phyloP scores from a whole-genome alignment of 106 monocot species.

The Triglochin maritima region DNA sequence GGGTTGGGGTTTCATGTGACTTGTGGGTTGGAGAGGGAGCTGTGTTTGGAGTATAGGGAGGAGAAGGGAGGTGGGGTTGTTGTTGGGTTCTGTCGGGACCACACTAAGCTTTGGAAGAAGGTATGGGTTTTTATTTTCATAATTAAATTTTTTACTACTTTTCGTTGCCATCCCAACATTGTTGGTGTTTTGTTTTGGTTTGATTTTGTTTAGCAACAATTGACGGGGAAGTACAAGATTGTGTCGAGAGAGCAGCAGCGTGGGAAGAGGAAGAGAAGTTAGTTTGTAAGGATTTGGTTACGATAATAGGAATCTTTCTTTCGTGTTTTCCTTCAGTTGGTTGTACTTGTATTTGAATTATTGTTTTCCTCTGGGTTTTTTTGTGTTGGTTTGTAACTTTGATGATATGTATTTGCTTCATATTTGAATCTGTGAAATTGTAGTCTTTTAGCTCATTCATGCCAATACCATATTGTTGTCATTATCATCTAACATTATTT shows the following conservation, averaged over 20 bases:
- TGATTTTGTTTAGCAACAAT: constrained; percentile 56
- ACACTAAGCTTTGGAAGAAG: constrained; percentile 80
- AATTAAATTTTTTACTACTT: not conserved
- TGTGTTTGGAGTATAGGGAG: constrained; percentile 67
- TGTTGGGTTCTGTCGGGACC: constrained; percentile 63
- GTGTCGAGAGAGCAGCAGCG: constrained; percentile 35
- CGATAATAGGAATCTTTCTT: no score
- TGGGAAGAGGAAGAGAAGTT: constrained; percentile 3
- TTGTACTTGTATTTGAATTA: no score
- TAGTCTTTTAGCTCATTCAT: no score
- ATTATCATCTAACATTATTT: no score
- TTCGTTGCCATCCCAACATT: not conserved
- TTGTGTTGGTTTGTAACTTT: no score
- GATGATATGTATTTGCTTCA: no score
- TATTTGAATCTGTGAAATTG: no score
- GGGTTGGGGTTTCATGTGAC: constrained; percentile 63
- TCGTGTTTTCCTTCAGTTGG: no score
- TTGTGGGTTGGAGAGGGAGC: constrained; percentile 49
- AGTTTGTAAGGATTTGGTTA: not conserved
- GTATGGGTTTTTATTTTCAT: constrained; percentile 15
- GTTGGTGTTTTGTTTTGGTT: not conserved
- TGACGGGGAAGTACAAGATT: constrained; percentile 76
- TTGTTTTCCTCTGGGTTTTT: no score
- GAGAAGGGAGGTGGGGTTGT: constrained; percentile 51
- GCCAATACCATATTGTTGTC: no score